These are phyloP conservation scores for Closterium sp. DNA, from an alignment of 139 green algal species.

Conservation along the genomic window DNA sequence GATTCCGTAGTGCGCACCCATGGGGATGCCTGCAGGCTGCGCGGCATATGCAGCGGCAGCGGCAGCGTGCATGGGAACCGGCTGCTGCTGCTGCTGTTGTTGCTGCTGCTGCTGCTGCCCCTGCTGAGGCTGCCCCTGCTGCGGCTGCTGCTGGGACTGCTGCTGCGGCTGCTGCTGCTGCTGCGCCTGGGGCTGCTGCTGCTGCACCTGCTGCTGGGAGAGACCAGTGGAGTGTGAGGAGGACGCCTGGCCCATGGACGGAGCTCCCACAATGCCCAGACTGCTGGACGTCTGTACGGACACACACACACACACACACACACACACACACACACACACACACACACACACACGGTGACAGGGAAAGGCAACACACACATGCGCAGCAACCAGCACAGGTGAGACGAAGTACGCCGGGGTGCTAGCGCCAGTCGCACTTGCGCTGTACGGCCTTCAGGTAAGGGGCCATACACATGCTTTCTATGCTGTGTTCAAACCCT, in stretches of 20 bases:
- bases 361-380: background rate
- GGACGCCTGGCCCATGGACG: background rate
- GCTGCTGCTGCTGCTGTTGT: slow-evolving; percentile 30
- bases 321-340: background rate
- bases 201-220: slow-evolving; percentile 1
- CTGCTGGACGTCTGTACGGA: background rate
- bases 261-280: background rate
- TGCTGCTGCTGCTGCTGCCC: slow-evolving; percentile 19
- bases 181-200: background rate
- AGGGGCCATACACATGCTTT: too few species aligned
- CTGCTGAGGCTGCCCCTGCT: slow-evolving; percentile 1
- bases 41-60: slow-evolving; percentile 10
- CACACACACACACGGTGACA: background rate
- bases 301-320: background rate
- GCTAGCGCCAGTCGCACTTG: too few species aligned
- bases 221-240: background rate
- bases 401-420: background rate
- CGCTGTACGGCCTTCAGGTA: too few species aligned
- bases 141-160: slow-evolving; percentile 15
- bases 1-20: background rate
- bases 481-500: too few species aligned
- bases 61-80: slow-evolving; percentile 7
- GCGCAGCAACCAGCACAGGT: background rate
- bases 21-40: slow-evolving; percentile 23
- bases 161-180: slow-evolving; percentile 10